Base-by-base conservation (phyloP, 176 grass and related monocot species). In the Tuctoria greenei region DNA sequence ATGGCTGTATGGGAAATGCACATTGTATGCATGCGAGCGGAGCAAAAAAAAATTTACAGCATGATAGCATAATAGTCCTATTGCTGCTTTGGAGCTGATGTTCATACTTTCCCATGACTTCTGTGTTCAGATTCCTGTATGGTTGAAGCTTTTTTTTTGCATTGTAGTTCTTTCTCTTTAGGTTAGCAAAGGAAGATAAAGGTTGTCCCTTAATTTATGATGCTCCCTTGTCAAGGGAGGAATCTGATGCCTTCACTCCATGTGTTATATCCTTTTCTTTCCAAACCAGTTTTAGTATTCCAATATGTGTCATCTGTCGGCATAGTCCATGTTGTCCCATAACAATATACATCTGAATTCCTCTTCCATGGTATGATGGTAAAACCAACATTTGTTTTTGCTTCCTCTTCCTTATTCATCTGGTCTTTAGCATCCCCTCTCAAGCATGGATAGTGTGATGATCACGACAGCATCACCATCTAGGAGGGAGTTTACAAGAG, bases 151-250 rank as follows among this genome's bases (percentile, higher is more conserved):
- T 7, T 18, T 38, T 77, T 61, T 7, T 76, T 31, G 54, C 23
- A 18, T 68, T 37, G 8, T 13, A 51, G 52, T 31, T 63, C 10
- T 70, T 9, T 51, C 27, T 56, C 59, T 78, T 60, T 61, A 74
- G 61, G 56, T 38, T 46, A 83, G 42, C 61, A 87, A 78, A 87
- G 77, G 34, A 81, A 69, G 69, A 37, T 78, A 87, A 87, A 61
- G 42, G 28, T 67, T 67, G 4, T 79, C 62, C 20, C 54, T 79
- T 83, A 79, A 74, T 67, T 83, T 83, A 68, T 68, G 34, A 74
- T 83, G 61, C 80, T 73, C 8, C 62, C 85, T 87, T 68, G 68
- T 74, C 85, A 87, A 87, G 85, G 61, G 26, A 78, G 61, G 80
- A 83, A 87, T 87, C 68, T 44, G 61, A 83, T 83, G 69, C 75